Evolutionary conservation across 2,329 filamentous ascomycete genomes (phyloP).

Genomic region (Diplodia scrobiculata): DNA sequence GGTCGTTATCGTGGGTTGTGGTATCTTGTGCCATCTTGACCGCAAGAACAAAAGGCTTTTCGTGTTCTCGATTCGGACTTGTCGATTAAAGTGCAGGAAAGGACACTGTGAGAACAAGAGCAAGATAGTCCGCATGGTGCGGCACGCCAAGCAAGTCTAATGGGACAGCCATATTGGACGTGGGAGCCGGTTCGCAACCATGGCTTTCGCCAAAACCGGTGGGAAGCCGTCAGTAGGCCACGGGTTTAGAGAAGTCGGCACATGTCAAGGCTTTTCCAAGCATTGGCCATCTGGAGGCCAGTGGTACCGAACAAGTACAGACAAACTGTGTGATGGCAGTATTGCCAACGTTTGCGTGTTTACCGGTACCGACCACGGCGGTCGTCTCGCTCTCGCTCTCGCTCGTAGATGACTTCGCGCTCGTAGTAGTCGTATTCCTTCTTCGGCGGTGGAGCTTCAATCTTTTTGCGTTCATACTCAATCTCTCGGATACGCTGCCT

Average conservation of each 20-base stretch:
- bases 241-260: not conserved
- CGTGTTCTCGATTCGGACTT: conserved; percentile 3
- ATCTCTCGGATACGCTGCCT: conserved; percentile 62
- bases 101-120: not conserved
- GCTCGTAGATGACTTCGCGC: conserved; percentile 63
- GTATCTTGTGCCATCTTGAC: conserved; percentile 13
- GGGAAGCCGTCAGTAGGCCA: not conserved
- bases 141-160: conserved; percentile 20
- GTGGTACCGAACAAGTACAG: not conserved
- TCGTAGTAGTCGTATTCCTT: conserved; percentile 65
- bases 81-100: not conserved
- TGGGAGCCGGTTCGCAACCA: not conserved
- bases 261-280: not conserved
- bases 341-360: conserved; percentile 18
- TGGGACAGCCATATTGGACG: not conserved
- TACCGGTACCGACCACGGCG: conserved; percentile 45
- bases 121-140: conserved; percentile 2
- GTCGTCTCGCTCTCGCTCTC: conserved; percentile 52
- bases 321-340: not conserved
- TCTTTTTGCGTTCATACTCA: conserved; percentile 56
- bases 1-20: conserved; percentile 11
- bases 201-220: not conserved
- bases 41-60: conserved; percentile 3
- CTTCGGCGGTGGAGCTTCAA: conserved; percentile 30
- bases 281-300: not conserved